Percentiles rank a stretch among this genome's conserved stretches.
phyloP scores from a whole-genome alignment of 176 grass and related monocot species.

The Carex pumila region DNA sequence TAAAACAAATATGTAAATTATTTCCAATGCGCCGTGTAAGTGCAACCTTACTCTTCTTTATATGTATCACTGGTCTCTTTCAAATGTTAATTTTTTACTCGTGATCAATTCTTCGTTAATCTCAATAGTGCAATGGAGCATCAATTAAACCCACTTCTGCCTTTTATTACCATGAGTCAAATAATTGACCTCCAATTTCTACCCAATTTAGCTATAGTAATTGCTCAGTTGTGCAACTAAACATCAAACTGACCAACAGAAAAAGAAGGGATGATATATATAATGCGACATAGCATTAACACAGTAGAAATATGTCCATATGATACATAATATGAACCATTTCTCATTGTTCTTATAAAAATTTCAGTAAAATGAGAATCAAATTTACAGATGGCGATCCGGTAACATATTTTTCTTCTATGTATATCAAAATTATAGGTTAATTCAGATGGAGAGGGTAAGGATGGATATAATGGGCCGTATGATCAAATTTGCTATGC shows the following conservation, averaged over 20 bases:
- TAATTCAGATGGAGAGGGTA: slow-evolving; percentile 69
- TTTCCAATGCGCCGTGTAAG: slow-evolving; percentile 80
- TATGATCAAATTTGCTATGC: slow-evolving; percentile 74
- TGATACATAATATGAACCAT: neutral
- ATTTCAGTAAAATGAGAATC: neutral
- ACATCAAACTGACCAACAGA: neutral
- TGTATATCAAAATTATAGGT: slow-evolving; percentile 43
- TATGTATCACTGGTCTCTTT: neutral
- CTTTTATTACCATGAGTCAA: neutral
- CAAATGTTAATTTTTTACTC: neutral
- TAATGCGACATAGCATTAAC: neutral
- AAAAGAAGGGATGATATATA: neutral
- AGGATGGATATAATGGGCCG: slow-evolving; percentile 54
- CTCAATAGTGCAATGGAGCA: neutral
- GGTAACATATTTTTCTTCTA: slow-evolving; percentile 21
- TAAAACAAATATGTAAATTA: slow-evolving; percentile 84
- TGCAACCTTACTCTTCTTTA: slow-evolving; percentile 3
- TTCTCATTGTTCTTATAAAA: neutral
- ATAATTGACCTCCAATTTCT: neutral
- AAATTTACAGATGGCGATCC: neutral
- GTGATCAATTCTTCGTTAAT: neutral
- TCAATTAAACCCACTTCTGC: neutral
- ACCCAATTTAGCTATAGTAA: neutral
- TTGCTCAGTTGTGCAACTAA: neutral
- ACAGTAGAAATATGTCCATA: neutral